A percentile compares a stretch with the other conserved stretches of the same genome.
Conservation (phyloP, 2,329 filamentous ascomycete genomes). For the Trichoderma sp. region DNA sequence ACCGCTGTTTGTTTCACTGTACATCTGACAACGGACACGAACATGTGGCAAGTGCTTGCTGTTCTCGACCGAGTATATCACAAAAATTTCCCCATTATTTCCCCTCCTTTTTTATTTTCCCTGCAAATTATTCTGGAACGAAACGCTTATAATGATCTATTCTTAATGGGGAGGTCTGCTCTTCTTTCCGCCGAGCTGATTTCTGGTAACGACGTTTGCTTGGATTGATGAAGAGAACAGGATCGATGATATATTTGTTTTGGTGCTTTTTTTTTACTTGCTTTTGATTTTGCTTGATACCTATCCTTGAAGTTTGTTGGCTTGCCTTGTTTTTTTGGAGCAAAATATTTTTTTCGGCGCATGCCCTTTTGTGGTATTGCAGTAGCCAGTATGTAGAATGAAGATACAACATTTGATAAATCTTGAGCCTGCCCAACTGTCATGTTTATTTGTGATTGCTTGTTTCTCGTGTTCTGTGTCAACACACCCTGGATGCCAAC, state of each 20-base stretch:
- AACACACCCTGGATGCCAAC: background rate
- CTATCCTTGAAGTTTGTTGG: slow-evolving; percentile 5
- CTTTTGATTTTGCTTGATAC: slow-evolving; percentile 18
- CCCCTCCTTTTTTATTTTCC: background rate
- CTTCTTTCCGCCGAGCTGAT: slow-evolving; percentile 18
- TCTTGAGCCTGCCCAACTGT: background rate
- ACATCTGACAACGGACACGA: slow-evolving; percentile 7
- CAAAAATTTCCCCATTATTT: slow-evolving; percentile 8
- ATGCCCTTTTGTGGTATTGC: background rate
- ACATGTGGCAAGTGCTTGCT: background rate
- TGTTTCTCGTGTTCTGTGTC: background rate
- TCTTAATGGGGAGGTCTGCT: slow-evolving; percentile 25
- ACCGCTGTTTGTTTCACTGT: slow-evolving; percentile 27
- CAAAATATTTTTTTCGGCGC: slow-evolving; percentile 7
- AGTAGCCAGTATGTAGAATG: slow-evolving; percentile 3
- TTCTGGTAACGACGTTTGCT: slow-evolving; percentile 23
- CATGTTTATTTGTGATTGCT: background rate
- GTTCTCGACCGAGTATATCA: background rate
- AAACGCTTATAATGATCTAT: slow-evolving; percentile 25
- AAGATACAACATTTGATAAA: background rate
- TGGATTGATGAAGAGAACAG: slow-evolving; percentile 23
- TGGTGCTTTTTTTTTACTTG: background rate
- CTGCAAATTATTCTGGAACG: slow-evolving; percentile 17
- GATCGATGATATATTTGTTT: slow-evolving; percentile 12
- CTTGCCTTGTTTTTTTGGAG: slow-evolving; percentile 14